Base-by-base conservation (phyloP, 129 eudicot species). In the Pittosporum tobira region DNA sequence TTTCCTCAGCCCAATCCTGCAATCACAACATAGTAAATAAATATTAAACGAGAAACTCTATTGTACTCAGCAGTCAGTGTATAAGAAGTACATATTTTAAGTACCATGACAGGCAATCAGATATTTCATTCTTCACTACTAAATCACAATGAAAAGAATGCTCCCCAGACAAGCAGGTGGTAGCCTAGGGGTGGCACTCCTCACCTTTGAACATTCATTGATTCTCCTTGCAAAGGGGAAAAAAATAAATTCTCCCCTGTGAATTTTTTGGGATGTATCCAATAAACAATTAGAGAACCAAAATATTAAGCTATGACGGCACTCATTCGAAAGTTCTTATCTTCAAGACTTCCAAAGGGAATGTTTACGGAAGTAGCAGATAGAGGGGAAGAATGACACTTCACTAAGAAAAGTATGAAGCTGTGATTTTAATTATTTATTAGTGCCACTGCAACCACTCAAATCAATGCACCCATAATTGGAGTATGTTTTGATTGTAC, bases 1-100 rank as follows among this genome's bases (percentile, higher is more conserved):
- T 83, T 61, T 75, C 73, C 75, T 85, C 84, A 7, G 70, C 64
- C 95, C 97, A 90, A 50, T 79, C 94, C 97, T 90, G 79, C 66
- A 77, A 79, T 44, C 50, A 42, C 69, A 26, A 64, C 18, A 21
- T 8, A 5, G 27, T 25, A 16, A 3, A 30, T 29, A 20, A 40
- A 38, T 20, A 44, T 51, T 40, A 29, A 34, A 54, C 47, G 43
- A 70, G n/a, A 0, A 16, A 34, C 28, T 51, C 14, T 25, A 48
- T n/a, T n/a, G 6, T 4, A 4, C 34, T 27, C 24, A 19, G 31
- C 45, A 19, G 30, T 54, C 49, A 8, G 20, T 15, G 3, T 61
- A 13, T 11, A 0, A 54, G n/a, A n/a, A n/a, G n/a, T n/a, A n/a
- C n/a, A n/a, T n/a, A n/a, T n/a, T n/a, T n/a, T 10, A 31, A 55